These are phyloP conservation scores for Dionaea muscipula DNA, from an alignment of 179 eudicot species.

Conservation along the genomic window DNA sequence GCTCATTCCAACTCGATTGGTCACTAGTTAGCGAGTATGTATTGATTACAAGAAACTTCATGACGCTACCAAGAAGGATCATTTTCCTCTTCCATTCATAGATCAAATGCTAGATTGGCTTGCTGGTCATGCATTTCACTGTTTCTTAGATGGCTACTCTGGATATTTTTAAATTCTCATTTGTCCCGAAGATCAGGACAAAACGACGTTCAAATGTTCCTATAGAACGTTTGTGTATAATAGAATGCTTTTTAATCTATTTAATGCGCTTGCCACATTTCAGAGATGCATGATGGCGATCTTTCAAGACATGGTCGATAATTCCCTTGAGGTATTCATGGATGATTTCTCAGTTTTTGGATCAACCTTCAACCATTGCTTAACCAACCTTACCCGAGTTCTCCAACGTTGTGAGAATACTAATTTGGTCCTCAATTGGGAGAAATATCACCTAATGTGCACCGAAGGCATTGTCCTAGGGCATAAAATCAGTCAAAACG, in stretches of 20 bases:
- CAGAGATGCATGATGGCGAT: background rate
- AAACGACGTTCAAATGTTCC: background rate
- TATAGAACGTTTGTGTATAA: background rate
- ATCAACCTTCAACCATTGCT: background rate
- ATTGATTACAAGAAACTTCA: background rate
- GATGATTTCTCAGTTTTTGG: background rate
- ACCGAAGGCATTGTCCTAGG: background rate
- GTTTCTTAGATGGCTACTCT: background rate
- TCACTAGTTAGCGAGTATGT: too few relatives aligned
- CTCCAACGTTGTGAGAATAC: background rate
- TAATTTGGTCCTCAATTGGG: background rate
- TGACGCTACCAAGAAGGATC: background rate
- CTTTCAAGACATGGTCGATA: background rate
- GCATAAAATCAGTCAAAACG: background rate
- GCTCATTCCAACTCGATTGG: too few relatives aligned
- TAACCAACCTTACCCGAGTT: background rate
- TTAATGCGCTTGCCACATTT: background rate
- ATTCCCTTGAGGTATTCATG: background rate
- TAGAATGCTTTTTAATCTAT: background rate
- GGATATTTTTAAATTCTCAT: background rate
- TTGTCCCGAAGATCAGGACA: background rate
- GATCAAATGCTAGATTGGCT: background rate
- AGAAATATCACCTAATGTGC: background rate
- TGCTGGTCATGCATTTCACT: background rate
- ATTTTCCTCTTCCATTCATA: background rate